Evolutionary conservation across 169 alveolate species (phyloP).

Genomic region (Babesia ovis): DNA sequence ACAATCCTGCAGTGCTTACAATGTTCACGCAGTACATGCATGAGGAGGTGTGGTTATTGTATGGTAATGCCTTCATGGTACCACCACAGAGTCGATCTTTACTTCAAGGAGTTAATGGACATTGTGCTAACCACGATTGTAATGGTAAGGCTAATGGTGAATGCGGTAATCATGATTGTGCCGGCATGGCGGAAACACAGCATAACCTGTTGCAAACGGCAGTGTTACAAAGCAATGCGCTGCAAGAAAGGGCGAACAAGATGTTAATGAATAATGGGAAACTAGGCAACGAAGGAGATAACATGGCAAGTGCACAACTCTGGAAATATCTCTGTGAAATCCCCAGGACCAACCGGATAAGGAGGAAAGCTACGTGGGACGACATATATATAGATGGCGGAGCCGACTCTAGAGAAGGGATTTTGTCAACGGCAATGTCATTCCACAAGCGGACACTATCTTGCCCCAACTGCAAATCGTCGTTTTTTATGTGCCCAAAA

Average conservation of each 20-base stretch:
- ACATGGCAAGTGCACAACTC: constrained; percentile 50
- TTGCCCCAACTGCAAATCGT: constrained; percentile 79
- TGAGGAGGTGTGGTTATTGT: constrained; percentile 87
- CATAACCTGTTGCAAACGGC: background rate
- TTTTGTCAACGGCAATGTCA: background rate
- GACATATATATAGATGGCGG: background rate
- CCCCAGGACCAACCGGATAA: background rate
- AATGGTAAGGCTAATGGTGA: constrained; percentile 1
- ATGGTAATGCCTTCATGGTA: constrained; percentile 81
- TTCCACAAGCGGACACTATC: constrained; percentile 58
- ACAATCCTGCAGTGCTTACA: constrained; percentile 73
- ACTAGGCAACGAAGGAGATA: constrained; percentile 31
- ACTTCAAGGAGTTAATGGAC: background rate
- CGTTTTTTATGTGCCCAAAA: constrained; percentile 79
- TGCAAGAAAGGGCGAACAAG: constrained; percentile 39
- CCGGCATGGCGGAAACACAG: background rate
- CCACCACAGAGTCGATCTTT: background rate
- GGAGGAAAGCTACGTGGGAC: background rate
- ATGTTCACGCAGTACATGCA: constrained; percentile 83
- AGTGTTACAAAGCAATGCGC: background rate
- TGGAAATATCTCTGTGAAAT: constrained; percentile 39
- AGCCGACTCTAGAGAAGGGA: background rate
- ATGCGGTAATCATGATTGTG: background rate
- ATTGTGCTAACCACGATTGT: background rate
- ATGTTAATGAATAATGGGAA: constrained; percentile 39